Evolutionary conservation across 108 stramenopile genomes (phyloP), one percentile per base, ranked within the genome.

Genomic region (Parietichytrium sp.): DNA sequence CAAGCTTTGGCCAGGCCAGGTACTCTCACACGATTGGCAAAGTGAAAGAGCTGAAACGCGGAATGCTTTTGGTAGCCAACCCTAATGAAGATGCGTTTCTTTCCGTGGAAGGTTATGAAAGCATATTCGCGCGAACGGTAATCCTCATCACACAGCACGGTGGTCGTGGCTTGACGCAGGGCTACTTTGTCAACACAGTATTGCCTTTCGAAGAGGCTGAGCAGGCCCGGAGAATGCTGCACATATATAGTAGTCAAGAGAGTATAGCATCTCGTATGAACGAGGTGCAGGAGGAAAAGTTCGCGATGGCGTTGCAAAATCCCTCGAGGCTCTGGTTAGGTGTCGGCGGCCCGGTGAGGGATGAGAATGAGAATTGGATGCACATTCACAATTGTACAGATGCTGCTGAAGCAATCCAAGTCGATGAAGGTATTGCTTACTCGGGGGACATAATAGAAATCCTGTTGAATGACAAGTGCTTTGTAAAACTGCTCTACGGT

Each of bases 391-490:
- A 7, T 6, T 72, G 61, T 25, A 16, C 16, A 6, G 10, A 38
- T 7, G 61, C 3, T 33, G 42, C 8, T 42, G 61, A 42, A 7
- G 61, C 61, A 0, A 0, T 18, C 23, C 10, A 72, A 8, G 16
- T 72, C 25, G 61, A 33, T 25, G 20, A 72, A 6, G 61, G 61
- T n/a, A 42, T 72, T 6, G 36, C 6, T 20, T 72, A 42, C 38
- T n/a, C 23, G n/a, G 61, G 61, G 1, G 61, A 72, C 42, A 72
- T 72, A 23, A 33, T 72, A n/a, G 61, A 72, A n/a, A 8, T 72
- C 20, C 42, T 72, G 6, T 1, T 72, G 0, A 20, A 72, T 27
- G 61, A 72, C 42, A 25, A 36, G 12, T 72, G 61, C 25, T 47
- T 27, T 20, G 42, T 72, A 33, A 72, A 72, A 25, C 61, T 72